Evolutionary conservation across 2,329 filamentous ascomycete genomes (phyloP).

Genomic region (Emmonsiellopsis sp.): DNA sequence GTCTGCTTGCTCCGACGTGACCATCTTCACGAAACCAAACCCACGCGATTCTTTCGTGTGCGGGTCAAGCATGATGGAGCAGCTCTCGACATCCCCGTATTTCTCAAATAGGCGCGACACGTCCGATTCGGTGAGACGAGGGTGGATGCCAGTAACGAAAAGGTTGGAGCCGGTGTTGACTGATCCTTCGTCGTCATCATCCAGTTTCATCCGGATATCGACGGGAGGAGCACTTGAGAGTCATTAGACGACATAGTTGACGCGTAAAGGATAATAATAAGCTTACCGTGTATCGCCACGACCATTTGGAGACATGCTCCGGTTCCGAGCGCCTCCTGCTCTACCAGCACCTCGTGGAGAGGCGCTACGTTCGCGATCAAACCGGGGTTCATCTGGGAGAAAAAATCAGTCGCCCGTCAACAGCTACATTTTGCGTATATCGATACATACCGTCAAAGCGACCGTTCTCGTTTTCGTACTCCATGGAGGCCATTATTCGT

Average conservation of each 20-base stretch:
- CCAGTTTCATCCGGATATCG: slow-evolving; percentile 36
- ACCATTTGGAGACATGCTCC: slow-evolving; percentile 55
- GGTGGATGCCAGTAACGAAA: slow-evolving; percentile 97
- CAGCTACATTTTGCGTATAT: slow-evolving; percentile 8
- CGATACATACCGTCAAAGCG: slow-evolving; percentile 53
- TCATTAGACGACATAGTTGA: not conserved
- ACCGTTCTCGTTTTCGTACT: slow-evolving; percentile 58
- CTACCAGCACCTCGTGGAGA: slow-evolving; percentile 52
- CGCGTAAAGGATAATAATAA: not conserved
- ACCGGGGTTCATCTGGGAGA: slow-evolving; percentile 48
- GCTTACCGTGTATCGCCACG: slow-evolving; percentile 44
- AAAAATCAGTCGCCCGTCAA: slow-evolving; percentile 10
- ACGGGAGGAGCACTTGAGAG: not conserved
- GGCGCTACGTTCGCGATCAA: slow-evolving; percentile 57
- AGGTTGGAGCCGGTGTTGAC: slow-evolving; percentile 94
- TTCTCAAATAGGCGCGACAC: slow-evolving; percentile 95
- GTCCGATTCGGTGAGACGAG: slow-evolving; percentile 78
- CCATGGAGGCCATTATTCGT: slow-evolving; percentile 39
- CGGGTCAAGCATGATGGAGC: slow-evolving; percentile 98
- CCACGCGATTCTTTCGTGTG: slow-evolving; percentile 98
- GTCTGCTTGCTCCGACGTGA: slow-evolving; percentile 87
- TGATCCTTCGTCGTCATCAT: slow-evolving; percentile 62
- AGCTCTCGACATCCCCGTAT: slow-evolving; percentile 97
- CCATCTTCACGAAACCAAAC: slow-evolving; percentile 99
- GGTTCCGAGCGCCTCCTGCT: slow-evolving; percentile 40